A percentile compares a stretch with the other conserved stretches of the same genome.
Evolutionary conservation across 129 eudicot genomes (phyloP).

Genomic region (Tagetes patula): DNA sequence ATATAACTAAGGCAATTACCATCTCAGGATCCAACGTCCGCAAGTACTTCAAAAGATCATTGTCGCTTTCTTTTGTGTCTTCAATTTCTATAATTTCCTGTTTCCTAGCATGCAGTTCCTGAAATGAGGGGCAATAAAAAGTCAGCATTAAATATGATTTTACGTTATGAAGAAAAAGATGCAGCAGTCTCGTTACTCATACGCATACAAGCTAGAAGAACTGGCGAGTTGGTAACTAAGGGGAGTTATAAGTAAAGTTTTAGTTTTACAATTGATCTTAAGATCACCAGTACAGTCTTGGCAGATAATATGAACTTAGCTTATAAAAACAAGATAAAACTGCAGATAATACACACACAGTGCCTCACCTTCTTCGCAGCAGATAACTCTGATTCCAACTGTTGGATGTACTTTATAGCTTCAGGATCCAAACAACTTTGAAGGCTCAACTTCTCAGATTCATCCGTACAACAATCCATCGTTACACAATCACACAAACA

Average conservation of each 20-base stretch:
- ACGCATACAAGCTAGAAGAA: background rate
- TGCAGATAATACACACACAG: conserved; percentile 1
- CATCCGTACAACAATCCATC: conserved; percentile 36
- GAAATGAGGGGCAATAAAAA: conserved; percentile 18
- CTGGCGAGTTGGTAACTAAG: background rate
- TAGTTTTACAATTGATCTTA: background rate
- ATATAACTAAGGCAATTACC: conserved; percentile 42
- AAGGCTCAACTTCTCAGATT: conserved; percentile 39
- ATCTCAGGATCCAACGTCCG: conserved; percentile 73
- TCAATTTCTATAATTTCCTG: conserved; percentile 64
- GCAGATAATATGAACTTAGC: background rate
- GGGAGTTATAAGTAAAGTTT: background rate
- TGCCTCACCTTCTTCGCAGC: conserved; percentile 59
- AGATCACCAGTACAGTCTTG: no score
- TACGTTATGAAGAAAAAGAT: conserved; percentile 1
- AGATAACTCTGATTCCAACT: conserved; percentile 61
- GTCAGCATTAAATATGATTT: conserved; percentile 12
- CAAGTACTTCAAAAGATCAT: conserved; percentile 70
- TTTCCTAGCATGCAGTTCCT: conserved; percentile 63
- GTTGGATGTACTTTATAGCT: conserved; percentile 63
- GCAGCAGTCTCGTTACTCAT: background rate
- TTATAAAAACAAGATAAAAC: background rate
- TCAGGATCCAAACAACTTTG: conserved; percentile 57
- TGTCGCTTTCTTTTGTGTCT: conserved; percentile 48
- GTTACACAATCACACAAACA: conserved; percentile 35